These are phyloP conservation scores for Physaria fendleri DNA, from an alignment of 345 rosid genomes.

Conservation along the genomic window DNA sequence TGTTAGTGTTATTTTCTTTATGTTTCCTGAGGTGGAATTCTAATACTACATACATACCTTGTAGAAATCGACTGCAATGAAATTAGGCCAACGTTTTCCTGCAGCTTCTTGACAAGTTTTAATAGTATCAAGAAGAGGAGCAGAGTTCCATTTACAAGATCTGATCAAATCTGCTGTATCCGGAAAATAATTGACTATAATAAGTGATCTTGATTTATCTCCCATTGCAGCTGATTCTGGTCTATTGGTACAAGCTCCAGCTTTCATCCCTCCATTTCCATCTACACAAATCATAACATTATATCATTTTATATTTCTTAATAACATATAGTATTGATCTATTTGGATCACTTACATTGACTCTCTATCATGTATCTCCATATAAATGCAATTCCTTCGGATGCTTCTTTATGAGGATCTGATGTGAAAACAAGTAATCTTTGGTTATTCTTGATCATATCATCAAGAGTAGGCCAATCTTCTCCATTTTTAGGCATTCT, in stretches of 20 bases:
- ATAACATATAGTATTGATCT: neutral
- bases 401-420: conserved; percentile 52
- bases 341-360: conserved; percentile 53
- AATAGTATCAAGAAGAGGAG: conserved; percentile 52
- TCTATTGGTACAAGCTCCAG: conserved; percentile 66
- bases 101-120: conserved; percentile 52
- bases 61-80: conserved; percentile 87
- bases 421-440: conserved; percentile 78
- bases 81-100: conserved; percentile 87
- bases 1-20: too few relatives aligned
- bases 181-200: conserved; percentile 67
- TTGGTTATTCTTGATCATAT: conserved; percentile 63
- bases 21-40: too few relatives aligned
- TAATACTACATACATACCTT: conserved; percentile 60
- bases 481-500: conserved; percentile 76
- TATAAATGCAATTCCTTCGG: conserved; percentile 70
- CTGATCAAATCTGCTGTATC: conserved; percentile 39
- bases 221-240: conserved; percentile 65
- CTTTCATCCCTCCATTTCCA: conserved; percentile 65
- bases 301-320: neutral
- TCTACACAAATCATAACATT: conserved; percentile 36
- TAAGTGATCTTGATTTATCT: conserved; percentile 50
- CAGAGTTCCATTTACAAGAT: conserved; percentile 74
- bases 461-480: conserved; percentile 70
- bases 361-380: conserved; percentile 84